Percentiles rank a stretch among this genome's conserved stretches.
These are phyloP conservation scores for Eragrostis nindensis DNA, from an alignment of 176 grass and related monocot species.

Conservation along the genomic window DNA sequence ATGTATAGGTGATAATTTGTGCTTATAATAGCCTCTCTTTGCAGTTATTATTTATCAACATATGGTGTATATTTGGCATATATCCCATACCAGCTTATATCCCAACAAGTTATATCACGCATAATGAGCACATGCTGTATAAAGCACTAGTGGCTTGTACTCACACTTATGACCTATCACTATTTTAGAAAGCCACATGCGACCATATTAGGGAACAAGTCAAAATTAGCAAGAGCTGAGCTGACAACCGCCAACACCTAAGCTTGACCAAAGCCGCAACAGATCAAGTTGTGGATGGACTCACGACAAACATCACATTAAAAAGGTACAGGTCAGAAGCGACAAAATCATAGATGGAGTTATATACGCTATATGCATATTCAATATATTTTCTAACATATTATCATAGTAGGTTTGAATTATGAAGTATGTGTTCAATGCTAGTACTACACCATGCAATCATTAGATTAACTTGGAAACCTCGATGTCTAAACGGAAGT, in stretches of 20 bases:
- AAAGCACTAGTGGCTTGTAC: not conserved
- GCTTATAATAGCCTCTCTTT: slow-evolving; percentile 1
- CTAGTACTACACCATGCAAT: not conserved
- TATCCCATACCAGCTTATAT: slow-evolving; percentile 28
- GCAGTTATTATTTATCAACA: not conserved
- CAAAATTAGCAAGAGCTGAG: slow-evolving; percentile 13
- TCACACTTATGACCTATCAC: slow-evolving; percentile 6
- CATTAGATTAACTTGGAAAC: slow-evolving; percentile 26
- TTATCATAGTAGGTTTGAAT: slow-evolving; percentile 5
- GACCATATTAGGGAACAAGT: slow-evolving; percentile 10
- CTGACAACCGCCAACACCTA: not conserved
- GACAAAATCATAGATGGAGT: not conserved
- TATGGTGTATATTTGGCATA: slow-evolving; percentile 28
- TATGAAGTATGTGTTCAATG: not conserved
- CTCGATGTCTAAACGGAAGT: not conserved
- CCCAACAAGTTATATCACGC: not conserved
- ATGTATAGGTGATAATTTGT: slow-evolving; percentile 18
- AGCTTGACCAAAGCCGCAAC: not conserved
- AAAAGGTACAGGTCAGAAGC: not conserved
- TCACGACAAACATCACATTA: not conserved
- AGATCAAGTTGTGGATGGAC: not conserved
- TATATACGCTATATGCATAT: not conserved
- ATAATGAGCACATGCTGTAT: slow-evolving; percentile 7
- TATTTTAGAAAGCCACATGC: slow-evolving; percentile 20
- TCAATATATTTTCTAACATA: not conserved